These are phyloP conservation scores for Cladosporium cucumerinum DNA, from an alignment of 2,329 filamentous ascomycete species.

Conservation along the genomic window DNA sequence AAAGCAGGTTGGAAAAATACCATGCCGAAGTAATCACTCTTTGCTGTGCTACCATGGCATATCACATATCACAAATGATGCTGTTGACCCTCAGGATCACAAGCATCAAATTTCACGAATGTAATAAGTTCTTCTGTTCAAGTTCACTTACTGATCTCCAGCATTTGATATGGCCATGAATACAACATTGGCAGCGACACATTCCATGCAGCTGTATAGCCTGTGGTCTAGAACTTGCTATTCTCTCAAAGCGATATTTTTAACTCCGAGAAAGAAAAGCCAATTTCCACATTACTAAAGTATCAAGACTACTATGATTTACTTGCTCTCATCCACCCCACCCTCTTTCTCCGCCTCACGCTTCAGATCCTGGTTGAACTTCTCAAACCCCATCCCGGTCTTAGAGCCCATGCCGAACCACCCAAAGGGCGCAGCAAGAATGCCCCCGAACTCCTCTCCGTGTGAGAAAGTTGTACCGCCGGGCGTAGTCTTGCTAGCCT, in stretches of 20 bases:
- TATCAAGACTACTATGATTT: too few species aligned
- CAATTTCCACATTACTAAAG: too few species aligned
- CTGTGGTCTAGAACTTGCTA: too few species aligned
- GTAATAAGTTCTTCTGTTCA: not conserved
- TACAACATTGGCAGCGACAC: too few species aligned
- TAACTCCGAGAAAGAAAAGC: too few species aligned
- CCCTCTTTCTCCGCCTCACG: conserved; percentile 17
- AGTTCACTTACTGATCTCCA: not conserved
- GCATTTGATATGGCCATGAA: too few species aligned
- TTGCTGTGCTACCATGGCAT: not conserved
- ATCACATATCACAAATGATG: not conserved
- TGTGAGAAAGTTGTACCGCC: conserved; percentile 22
- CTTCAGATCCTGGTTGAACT: conserved; percentile 23
- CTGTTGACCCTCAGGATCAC: not conserved
- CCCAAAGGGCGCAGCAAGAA: conserved; percentile 16
- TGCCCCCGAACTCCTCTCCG: conserved; percentile 20
- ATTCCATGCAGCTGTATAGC: too few species aligned
- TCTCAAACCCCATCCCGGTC: conserved; percentile 19
- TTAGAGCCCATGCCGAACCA: conserved; percentile 11
- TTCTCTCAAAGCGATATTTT: too few species aligned
- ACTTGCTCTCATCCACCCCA: not conserved
- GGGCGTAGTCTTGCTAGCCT: conserved; percentile 13
- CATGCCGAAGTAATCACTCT: not conserved
- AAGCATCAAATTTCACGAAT: not conserved
- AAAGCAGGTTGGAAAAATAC: not conserved